Evolutionary conservation across 2,329 filamentous ascomycete species (phyloP).

Genomic region (Epichloe baconii): DNA sequence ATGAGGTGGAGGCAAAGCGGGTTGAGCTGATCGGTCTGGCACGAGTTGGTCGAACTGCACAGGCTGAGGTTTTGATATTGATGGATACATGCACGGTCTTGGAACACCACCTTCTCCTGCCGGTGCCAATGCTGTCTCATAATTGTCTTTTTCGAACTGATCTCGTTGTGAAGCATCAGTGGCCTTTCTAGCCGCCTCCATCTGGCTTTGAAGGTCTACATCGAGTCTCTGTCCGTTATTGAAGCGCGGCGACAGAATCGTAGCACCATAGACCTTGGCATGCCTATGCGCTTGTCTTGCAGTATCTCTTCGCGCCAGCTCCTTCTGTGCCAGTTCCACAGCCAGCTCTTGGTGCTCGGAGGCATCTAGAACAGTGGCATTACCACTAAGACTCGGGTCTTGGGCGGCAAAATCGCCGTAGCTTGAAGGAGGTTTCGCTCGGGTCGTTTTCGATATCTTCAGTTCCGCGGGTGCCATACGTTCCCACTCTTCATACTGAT

Average conservation of each 20-base stretch:
- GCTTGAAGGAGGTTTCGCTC: constrained; percentile 13
- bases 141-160: neutral
- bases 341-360: constrained; percentile 62
- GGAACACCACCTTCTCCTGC: constrained; percentile 12
- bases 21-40: constrained; percentile 7
- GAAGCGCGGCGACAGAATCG: constrained; percentile 1
- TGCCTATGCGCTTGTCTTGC: constrained; percentile 43
- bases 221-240: constrained; percentile 19
- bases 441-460: constrained; percentile 11
- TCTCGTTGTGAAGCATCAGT: constrained; percentile 21
- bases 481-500: constrained; percentile 55
- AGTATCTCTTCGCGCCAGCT: constrained; percentile 55
- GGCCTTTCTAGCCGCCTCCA: constrained; percentile 37
- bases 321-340: constrained; percentile 60
- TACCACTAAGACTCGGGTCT: constrained; percentile 49
- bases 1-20: constrained; percentile 16
- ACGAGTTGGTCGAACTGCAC: constrained; percentile 27
- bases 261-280: constrained; percentile 17
- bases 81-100: constrained; percentile 40
- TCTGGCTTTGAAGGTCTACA: constrained; percentile 34
- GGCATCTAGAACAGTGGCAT: constrained; percentile 51
- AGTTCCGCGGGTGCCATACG: constrained; percentile 32
- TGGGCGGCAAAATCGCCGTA: constrained; percentile 37
- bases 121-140: constrained; percentile 10
- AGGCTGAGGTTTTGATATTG: constrained; percentile 38